Conservation (phyloP, 202 grass and related monocot species). For the Schoenoplectus triqueter region DNA sequence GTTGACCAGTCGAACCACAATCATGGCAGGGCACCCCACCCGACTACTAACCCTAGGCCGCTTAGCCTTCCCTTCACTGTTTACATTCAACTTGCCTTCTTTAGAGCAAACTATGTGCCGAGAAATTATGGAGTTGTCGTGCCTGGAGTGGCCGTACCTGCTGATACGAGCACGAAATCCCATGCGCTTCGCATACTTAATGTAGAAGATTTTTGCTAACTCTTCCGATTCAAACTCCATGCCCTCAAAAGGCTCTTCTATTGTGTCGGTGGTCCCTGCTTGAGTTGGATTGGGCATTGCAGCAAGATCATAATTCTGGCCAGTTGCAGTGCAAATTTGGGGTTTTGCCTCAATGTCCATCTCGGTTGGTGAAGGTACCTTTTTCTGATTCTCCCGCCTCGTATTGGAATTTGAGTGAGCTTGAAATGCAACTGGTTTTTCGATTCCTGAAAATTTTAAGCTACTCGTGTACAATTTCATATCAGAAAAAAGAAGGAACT, state of each 20-base stretch:
- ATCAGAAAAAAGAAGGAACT: not conserved
- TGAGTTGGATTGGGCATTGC: conserved; percentile 35
- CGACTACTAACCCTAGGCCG: conserved; percentile 71
- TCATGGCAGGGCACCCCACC: conserved; percentile 92
- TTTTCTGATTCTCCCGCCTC: conserved; percentile 26
- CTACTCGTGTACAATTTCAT: not conserved
- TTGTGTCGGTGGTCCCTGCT: conserved; percentile 24
- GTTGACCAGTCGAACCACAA: conserved; percentile 71
- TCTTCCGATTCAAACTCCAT: conserved; percentile 96
- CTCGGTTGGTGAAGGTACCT: not conserved
- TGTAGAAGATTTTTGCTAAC: conserved; percentile 78
- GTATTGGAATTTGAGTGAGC: conserved; percentile 23
- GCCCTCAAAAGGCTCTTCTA: conserved; percentile 69
- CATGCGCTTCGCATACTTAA: conserved; percentile 70
- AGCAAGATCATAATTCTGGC: conserved; percentile 26
- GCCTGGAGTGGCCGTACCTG: conserved; percentile 85
- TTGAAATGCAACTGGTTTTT: not conserved
- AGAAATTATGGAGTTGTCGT: conserved; percentile 94
- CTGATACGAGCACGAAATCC: conserved; percentile 90
- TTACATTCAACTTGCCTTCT: conserved; percentile 70
- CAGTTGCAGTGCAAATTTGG: not conserved
- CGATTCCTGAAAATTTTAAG: conserved; percentile 16
- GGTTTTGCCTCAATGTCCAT: conserved; percentile 25
- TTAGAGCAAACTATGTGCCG: conserved; percentile 92
- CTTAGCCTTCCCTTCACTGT: conserved; percentile 72